Conservation (phyloP, 306 rosid species). For the Glycine soja region DNA sequence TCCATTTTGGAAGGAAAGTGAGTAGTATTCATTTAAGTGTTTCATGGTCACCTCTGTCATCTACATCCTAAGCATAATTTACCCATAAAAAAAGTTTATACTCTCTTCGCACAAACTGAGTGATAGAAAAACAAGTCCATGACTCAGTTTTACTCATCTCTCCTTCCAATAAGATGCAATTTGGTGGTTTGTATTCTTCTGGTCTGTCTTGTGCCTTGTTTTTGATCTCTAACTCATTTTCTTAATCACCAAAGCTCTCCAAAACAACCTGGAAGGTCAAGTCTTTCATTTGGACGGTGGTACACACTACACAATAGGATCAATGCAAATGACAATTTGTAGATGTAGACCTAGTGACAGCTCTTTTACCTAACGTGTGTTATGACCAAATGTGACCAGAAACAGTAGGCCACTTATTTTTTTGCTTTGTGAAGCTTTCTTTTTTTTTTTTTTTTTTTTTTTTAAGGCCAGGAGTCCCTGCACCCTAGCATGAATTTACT, state of each 20-base stretch:
- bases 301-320: not conserved
- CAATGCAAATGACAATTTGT: not conserved
- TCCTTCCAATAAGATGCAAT: not conserved
- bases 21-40: not conserved
- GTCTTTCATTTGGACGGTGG: not conserved
- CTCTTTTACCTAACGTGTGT: too few relatives aligned
- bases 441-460: not conserved
- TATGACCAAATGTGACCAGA: not conserved
- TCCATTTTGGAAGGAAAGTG: not conserved
- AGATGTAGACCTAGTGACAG: too few relatives aligned
- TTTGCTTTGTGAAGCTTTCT: slow-evolving; percentile 11
- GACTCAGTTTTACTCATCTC: slow-evolving; percentile 6
- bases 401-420: slow-evolving; percentile 18
- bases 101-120: not conserved
- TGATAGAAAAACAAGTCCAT: not conserved
- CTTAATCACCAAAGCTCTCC: not conserved
- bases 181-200: not conserved
- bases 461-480: slow-evolving; percentile 1
- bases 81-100: not conserved
- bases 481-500: slow-evolving; percentile 16
- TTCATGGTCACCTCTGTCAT: not conserved
- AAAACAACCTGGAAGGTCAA: slow-evolving; percentile 17
- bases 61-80: not conserved
- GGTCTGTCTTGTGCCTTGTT: slow-evolving; percentile 1
- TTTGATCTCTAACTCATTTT: not conserved